Evolutionary conservation across 352 stramenopile genomes (phyloP), one percentile per base, ranked within the genome.

Genomic region (Thalassiosira ordinaria): DNA sequence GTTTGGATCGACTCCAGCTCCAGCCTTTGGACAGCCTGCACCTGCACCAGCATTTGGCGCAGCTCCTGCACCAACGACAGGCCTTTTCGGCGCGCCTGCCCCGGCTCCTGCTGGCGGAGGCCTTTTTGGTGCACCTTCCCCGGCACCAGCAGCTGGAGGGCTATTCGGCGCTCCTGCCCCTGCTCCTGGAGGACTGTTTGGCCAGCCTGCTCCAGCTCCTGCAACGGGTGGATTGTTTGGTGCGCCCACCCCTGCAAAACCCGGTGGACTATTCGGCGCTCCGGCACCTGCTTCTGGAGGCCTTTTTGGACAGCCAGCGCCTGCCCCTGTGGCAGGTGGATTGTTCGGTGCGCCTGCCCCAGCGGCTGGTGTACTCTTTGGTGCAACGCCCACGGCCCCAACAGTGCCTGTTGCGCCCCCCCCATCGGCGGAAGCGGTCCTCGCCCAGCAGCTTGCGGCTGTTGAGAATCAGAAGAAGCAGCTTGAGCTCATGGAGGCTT

Each of bases 401-500:
- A 41, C 67, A 64, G 61, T 69, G 31, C 69, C 68, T 11, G 44
- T 49, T 46, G 63, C 41, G 11, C 80, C 80, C 35, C 82, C 87
- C 61, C 87, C 83, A 26, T 80, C 78, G 31, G 81, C 79, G 16
- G 84, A 92, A 57, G 85, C 89, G 64, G 52, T 91, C 2, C 62
- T 92, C 20, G 76, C 74, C 47, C 82, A 91, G 64, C 82, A 92
- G 72, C 44, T 94, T 27, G 84, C 84, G 44, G 86, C 89, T 57
- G 65, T 94, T 5, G 83, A 92, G 53, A 87, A 85, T 55, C 83
- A 92, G 65, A 81, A 78, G 35, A 91, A 92, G 57, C 80, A 94
- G 82, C 35, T 92, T 39, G 84, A 91, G 66, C 72, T 91, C 26
- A 59, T 78, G 0, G 80, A 92, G 33, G 82, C 82, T 16, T 91